Evolutionary conservation across 164 flowering plant genomes (phyloP).

Genomic region (Dillenia suffruticosa): DNA sequence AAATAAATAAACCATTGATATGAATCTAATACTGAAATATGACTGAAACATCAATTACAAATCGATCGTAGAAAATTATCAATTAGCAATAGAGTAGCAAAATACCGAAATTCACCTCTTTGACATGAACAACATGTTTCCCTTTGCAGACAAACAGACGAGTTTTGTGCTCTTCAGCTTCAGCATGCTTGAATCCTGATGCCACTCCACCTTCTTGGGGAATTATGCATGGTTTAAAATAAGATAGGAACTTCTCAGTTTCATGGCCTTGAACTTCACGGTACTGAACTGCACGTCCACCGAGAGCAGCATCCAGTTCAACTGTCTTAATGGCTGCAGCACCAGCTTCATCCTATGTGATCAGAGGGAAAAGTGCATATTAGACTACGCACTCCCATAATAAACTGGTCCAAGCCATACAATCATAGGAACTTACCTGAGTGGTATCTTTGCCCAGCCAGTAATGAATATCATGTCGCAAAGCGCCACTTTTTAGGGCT

Average conservation of each 20-base stretch:
- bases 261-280: conserved; percentile 99
- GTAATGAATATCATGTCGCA: conserved; percentile 93
- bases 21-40: too few species aligned
- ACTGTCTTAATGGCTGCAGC: conserved; percentile 92
- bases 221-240: conserved; percentile 96
- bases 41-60: not conserved
- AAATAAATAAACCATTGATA: not conserved
- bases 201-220: conserved; percentile 94
- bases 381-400: not conserved
- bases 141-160: conserved; percentile 90
- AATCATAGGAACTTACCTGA: conserved; percentile 46
- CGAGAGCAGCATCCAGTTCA: conserved; percentile 97
- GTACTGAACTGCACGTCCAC: conserved; percentile 99
- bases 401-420: not conserved
- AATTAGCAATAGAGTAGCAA: conserved; percentile 3
- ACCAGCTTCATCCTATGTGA: conserved; percentile 92
- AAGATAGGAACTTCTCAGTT: conserved; percentile 91
- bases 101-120: conserved; percentile 67
- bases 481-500: conserved; percentile 79
- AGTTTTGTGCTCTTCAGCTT: conserved; percentile 66
- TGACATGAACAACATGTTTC: conserved; percentile 93
- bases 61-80: not conserved
- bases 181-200: conserved; percentile 88
- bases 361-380: conserved; percentile 4
- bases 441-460: conserved; percentile 97